Conservation (phyloP, 2,329 filamentous ascomycete genomes). For the Pestalotiopsis sp. region DNA sequence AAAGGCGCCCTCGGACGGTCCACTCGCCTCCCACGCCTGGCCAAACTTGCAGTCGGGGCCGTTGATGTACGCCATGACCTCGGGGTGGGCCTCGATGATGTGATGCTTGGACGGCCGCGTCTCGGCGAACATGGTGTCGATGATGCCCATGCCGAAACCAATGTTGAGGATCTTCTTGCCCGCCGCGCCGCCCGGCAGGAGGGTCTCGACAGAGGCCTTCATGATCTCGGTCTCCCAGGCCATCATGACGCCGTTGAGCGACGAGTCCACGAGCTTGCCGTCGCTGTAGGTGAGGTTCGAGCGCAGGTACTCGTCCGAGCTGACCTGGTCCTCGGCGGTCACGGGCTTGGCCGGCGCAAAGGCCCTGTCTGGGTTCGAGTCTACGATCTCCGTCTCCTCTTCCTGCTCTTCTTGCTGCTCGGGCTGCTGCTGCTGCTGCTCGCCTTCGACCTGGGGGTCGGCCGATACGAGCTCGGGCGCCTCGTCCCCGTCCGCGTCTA, state of each 20-base stretch:
- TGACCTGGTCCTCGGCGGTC: conserved; percentile 49
- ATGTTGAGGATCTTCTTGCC: conserved; percentile 80
- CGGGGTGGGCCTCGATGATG: conserved; percentile 83
- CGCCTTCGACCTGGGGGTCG: conserved; percentile 4
- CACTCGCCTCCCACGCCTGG: conserved; percentile 54
- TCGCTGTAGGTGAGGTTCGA: conserved; percentile 67
- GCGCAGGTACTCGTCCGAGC: conserved; percentile 69
- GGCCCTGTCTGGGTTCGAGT: conserved; percentile 27
- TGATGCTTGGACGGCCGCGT: conserved; percentile 73
- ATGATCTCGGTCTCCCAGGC: conserved; percentile 89
- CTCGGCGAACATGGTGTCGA: conserved; percentile 75
- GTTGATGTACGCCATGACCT: conserved; percentile 68
- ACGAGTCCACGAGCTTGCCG: conserved; percentile 71
- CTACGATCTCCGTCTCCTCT: conserved; percentile 25
- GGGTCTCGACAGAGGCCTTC: conserved; percentile 71
- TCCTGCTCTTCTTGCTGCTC: conserved; percentile 12
- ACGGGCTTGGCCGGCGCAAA: conserved; percentile 36
- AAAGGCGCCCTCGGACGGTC: conserved; percentile 67
- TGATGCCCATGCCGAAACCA: conserved; percentile 89
- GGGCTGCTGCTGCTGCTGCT: conserved; percentile 24
- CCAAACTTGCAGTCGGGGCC: conserved; percentile 53
- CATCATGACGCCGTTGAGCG: conserved; percentile 91
- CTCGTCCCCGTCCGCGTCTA: conserved; percentile 36
- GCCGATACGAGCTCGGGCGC: conserved; percentile 27
- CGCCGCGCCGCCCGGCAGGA: conserved; percentile 45